Evolutionary conservation across 768 basidiomycete genomes (phyloP).

Genomic region (Lactifluus piperatus): DNA sequence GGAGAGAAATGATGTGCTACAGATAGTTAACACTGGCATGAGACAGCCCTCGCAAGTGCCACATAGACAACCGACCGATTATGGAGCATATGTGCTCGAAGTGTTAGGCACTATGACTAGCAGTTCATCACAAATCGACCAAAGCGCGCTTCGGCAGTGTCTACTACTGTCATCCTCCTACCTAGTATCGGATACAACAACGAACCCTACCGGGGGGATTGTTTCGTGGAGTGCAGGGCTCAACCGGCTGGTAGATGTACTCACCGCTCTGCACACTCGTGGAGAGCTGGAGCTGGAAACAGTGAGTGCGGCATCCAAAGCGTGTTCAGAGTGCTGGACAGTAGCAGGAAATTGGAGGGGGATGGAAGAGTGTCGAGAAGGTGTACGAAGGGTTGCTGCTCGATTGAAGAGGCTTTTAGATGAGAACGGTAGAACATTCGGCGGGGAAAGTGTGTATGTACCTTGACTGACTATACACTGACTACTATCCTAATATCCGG

Average conservation of each 20-base stretch:
- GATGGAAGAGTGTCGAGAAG: slow-evolving; percentile 53
- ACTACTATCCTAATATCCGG: no score
- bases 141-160: slow-evolving; percentile 51
- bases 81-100: slow-evolving; percentile 47
- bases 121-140: slow-evolving; percentile 44
- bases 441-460: slow-evolving; percentile 31
- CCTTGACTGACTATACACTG: slow-evolving; percentile 20
- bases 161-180: slow-evolving; percentile 70
- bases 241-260: slow-evolving; percentile 58
- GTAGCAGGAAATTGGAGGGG: slow-evolving; percentile 61
- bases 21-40: background rate
- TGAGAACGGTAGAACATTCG: slow-evolving; percentile 41
- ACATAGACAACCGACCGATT: slow-evolving; percentile 43
- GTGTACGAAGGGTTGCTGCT: slow-evolving; percentile 49
- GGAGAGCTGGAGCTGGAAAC: slow-evolving; percentile 72
- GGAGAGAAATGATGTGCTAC: background rate
- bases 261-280: slow-evolving; percentile 59
- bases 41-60: background rate
- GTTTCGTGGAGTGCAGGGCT: slow-evolving; percentile 61
- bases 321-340: slow-evolving; percentile 78
- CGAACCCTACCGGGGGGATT: slow-evolving; percentile 47
- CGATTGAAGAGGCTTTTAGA: slow-evolving; percentile 52
- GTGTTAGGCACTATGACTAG: slow-evolving; percentile 45
- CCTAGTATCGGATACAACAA: slow-evolving; percentile 65
- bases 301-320: slow-evolving; percentile 55